These are phyloP conservation scores for Euphrasia arctica DNA, from an alignment of 305 asterid species.

Conservation along the genomic window DNA sequence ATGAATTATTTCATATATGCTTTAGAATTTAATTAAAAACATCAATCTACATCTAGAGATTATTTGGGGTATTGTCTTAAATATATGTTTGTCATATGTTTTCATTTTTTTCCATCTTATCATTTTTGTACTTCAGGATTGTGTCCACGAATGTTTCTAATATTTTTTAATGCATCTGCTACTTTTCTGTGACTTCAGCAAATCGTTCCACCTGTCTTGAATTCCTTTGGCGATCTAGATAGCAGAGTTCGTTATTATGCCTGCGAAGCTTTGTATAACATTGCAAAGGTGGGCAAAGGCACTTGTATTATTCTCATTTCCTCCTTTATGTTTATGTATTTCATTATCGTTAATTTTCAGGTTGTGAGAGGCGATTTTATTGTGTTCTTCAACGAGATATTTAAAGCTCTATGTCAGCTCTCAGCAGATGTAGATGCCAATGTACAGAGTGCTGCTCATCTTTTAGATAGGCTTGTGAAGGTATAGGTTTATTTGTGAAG, in stretches of 20 bases:
- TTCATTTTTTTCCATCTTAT: no score
- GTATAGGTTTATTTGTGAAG: constrained; percentile 32
- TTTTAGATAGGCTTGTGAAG: constrained; percentile 97
- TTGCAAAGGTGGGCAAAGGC: constrained; percentile 74
- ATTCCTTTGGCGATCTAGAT: constrained; percentile 91
- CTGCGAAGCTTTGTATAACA: constrained; percentile 97
- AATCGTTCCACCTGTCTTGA: constrained; percentile 93
- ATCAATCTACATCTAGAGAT: no score
- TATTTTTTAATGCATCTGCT: constrained; percentile 29
- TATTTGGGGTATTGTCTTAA: no score
- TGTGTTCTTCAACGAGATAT: constrained; percentile 93
- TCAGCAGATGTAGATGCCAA: constrained; percentile 96
- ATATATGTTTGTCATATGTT: no score
- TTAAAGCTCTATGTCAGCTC: constrained; percentile 95
- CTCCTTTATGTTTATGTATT: constrained; percentile 23
- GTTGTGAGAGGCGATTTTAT: constrained; percentile 99
- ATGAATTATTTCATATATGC: no score
- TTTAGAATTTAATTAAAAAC: no score
- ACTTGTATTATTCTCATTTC: constrained; percentile 16
- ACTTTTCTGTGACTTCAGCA: constrained; percentile 48
- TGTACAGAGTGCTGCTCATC: constrained; percentile 99
- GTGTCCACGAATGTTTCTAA: constrained; percentile 1
- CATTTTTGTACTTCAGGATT: no score
- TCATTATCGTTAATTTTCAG: constrained; percentile 49
- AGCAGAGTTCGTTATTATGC: constrained; percentile 99